phyloP scores from a whole-genome alignment of 495 filamentous ascomycete species.

The Cercophora newfieldiana region DNA sequence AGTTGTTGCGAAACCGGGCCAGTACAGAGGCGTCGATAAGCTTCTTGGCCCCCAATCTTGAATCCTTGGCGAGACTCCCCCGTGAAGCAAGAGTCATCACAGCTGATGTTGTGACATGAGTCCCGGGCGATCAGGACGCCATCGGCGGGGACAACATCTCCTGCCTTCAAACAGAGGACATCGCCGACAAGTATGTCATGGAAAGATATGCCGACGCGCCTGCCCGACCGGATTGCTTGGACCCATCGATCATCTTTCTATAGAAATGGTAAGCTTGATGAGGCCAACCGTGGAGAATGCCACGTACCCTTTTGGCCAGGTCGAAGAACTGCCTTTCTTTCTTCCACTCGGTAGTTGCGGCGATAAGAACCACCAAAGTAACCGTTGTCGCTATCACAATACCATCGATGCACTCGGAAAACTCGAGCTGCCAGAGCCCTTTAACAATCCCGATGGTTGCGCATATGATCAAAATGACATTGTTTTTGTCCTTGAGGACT shows the following conservation, averaged over 20 bases:
- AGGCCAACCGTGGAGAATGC: conserved; percentile 5
- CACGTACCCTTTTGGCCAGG: conserved; percentile 58
- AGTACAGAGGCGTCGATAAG: conserved; percentile 25
- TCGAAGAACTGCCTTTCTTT: neutral
- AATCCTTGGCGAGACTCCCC: conserved; percentile 69
- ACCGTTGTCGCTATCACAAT: neutral
- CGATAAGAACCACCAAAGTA: neutral
- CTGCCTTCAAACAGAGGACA: conserved; percentile 80
- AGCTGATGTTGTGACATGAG: conserved; percentile 67
- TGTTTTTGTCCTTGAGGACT: neutral
- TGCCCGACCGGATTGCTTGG: conserved; percentile 76
- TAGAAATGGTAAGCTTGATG: neutral
- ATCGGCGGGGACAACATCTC: conserved; percentile 82
- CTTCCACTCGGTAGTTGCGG: neutral
- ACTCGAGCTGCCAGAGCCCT: neutral
- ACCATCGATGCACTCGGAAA: neutral
- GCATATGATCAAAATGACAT: neutral
- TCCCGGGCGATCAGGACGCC: conserved; percentile 63
- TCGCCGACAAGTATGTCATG: conserved; percentile 83
- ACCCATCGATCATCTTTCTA: conserved; percentile 68
- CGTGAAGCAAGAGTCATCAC: conserved; percentile 78
- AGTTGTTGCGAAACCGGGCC: conserved; percentile 27
- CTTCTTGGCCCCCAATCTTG: conserved; percentile 63
- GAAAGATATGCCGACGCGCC: conserved; percentile 72
- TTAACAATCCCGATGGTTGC: neutral